Percentiles rank a stretch among this genome's conserved stretches.
Evolutionary conservation across 345 rosid species (phyloP).

Genomic region (Gossypium raimondii): DNA sequence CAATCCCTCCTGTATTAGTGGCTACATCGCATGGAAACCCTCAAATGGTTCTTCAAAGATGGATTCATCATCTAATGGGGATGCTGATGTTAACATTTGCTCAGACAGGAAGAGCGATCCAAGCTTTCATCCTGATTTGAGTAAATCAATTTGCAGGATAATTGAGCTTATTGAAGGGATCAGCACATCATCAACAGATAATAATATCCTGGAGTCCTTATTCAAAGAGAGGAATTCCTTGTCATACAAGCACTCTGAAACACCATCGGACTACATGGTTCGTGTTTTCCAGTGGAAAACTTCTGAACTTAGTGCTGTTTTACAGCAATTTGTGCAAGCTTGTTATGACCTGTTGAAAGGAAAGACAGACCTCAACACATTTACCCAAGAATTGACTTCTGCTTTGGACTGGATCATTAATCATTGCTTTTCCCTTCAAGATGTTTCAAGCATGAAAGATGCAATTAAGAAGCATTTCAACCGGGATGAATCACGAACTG

Average conservation of each 20-base stretch:
- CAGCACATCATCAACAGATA: slow-evolving; percentile 27
- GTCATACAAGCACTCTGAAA: slow-evolving; percentile 39
- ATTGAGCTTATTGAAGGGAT: slow-evolving; percentile 68
- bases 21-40: slow-evolving; percentile 25
- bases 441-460: slow-evolving; percentile 85
- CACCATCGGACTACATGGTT: slow-evolving; percentile 58
- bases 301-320: slow-evolving; percentile 50
- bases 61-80: slow-evolving; percentile 19
- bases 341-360: slow-evolving; percentile 60
- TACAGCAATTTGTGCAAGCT: slow-evolving; percentile 56
- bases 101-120: slow-evolving; percentile 22
- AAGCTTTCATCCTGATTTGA: slow-evolving; percentile 36
- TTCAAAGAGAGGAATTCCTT: slow-evolving; percentile 37
- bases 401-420: slow-evolving; percentile 80
- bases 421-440: slow-evolving; percentile 89
- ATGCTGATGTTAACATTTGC: slow-evolving; percentile 17
- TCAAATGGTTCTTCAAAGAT: slow-evolving; percentile 18
- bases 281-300: slow-evolving; percentile 90
- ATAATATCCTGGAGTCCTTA: slow-evolving; percentile 23
- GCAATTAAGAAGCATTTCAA: slow-evolving; percentile 58
- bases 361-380: slow-evolving; percentile 53
- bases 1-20: slow-evolving; percentile 17
- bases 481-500: slow-evolving; percentile 67
- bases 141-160: slow-evolving; percentile 53
- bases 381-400: slow-evolving; percentile 52